Evolutionary conservation across 2,329 filamentous ascomycete genomes (phyloP).

Genomic region (Colletotrichum salicis): DNA sequence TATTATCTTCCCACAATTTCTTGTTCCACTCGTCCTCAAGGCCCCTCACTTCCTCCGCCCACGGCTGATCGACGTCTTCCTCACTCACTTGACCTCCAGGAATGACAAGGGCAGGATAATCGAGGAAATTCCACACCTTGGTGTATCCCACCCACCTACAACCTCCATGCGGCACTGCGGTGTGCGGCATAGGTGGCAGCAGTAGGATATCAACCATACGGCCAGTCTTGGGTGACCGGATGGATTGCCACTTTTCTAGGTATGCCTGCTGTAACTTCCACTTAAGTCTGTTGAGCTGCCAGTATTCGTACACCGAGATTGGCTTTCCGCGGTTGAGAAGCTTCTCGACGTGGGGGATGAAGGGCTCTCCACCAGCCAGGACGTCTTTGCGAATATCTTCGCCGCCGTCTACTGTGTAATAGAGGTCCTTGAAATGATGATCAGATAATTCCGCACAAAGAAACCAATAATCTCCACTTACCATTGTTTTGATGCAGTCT

Average conservation of each 20-base stretch:
- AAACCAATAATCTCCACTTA: slow-evolving; percentile 35
- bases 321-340: slow-evolving; percentile 63
- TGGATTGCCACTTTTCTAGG: slow-evolving; percentile 66
- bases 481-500: slow-evolving; percentile 67
- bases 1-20: slow-evolving; percentile 5
- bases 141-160: slow-evolving; percentile 61
- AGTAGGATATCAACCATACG: slow-evolving; percentile 65
- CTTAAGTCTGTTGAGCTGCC: slow-evolving; percentile 73
- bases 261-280: slow-evolving; percentile 50
- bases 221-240: slow-evolving; percentile 54
- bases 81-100: slow-evolving; percentile 49
- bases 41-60: slow-evolving; percentile 10
- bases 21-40: slow-evolving; percentile 21
- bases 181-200: slow-evolving; percentile 69
- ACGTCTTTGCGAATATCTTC: slow-evolving; percentile 70
- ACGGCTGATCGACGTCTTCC: slow-evolving; percentile 49
- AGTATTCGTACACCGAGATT: slow-evolving; percentile 73
- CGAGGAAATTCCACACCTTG: slow-evolving; percentile 50
- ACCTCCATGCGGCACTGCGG: slow-evolving; percentile 56
- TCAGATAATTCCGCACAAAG: not conserved
- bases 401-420: slow-evolving; percentile 71
- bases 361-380: slow-evolving; percentile 65
- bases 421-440: slow-evolving; percentile 58
- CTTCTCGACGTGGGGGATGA: slow-evolving; percentile 66
- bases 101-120: slow-evolving; percentile 48